Base-by-base conservation (phyloP, 2,329 filamentous ascomycete species). In the Pseudogymnoascus sp. region DNA sequence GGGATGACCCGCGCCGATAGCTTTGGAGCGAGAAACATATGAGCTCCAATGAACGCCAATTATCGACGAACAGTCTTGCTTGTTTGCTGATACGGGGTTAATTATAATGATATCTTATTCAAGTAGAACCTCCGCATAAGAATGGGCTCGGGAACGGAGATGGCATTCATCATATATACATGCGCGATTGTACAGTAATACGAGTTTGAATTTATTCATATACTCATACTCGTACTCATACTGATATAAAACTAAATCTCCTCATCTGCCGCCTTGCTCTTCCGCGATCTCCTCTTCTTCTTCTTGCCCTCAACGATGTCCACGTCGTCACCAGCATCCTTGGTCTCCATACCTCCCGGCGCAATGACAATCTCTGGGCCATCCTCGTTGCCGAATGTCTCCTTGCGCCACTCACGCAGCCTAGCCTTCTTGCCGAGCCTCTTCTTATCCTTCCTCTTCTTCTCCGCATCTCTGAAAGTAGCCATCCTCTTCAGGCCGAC, bases 401-500 rank as follows among this genome's bases (percentile, higher is more conserved):
- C 84, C 64, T 80, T 78, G 59, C 85, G 85, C 94, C 94, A 99
- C 77, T 97, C 84, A 71, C 92, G 81, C 64, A 99, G 79, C 17
- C 93, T 83, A 6, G 90, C 91, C 79, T 97, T 97, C 84, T 97
- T 99, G 66, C 91, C 89, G 31, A 97, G 81, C 69, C 84, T 83
- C 81, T 96, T 96, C 78, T 87, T 86, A 72, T 99, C 94, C 70
- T 88, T 89, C 68, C 83, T 82, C 81, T 97, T 97, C 82, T 95
- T 94, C 70, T 92, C 90, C 2, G 81, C 79, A 72, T 97, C 92
- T 62, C 94, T 84, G 79, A 94, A 99, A 4, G 90, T 81, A 4
- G 93, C 92, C 64, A 97, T 84, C 78, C 97, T 97, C 82, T 99
- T 99, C 71, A 99, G 79, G 5, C 94, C 93, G 4, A 88, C 93